A percentile compares a stretch with the other conserved stretches of the same genome.
These are phyloP conservation scores for Leonotis leonurus DNA, from an alignment of 257 asterid species.

Conservation along the genomic window DNA sequence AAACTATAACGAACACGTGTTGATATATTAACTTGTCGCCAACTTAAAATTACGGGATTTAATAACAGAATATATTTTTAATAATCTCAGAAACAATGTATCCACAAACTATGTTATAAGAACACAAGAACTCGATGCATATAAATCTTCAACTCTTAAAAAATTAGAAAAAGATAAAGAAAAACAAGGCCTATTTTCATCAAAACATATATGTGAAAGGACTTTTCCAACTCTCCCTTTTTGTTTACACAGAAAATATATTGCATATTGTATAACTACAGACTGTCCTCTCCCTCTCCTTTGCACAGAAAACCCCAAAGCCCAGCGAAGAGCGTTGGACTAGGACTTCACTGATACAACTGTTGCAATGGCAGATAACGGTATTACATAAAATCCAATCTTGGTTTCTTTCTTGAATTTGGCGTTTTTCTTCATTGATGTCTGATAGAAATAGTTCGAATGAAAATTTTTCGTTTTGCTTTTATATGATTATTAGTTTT, in stretches of 20 bases:
- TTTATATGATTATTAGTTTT: constrained; percentile 9
- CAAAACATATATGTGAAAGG: constrained; percentile 4
- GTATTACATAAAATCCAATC: constrained; percentile 19
- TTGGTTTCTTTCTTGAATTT: constrained; percentile 16
- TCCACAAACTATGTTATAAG: neutral
- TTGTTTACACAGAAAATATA: constrained; percentile 13
- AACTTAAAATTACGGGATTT: too few species aligned
- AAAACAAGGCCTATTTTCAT: neutral
- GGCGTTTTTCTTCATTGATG: constrained; percentile 18
- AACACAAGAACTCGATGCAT: neutral
- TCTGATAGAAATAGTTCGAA: neutral
- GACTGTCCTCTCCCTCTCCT: neutral
- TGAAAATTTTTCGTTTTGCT: neutral
- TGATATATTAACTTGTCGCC: neutral
- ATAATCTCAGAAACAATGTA: neutral
- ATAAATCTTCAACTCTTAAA: neutral
- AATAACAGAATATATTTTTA: neutral
- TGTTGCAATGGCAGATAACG: constrained; percentile 31
- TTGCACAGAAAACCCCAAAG: constrained; percentile 15
- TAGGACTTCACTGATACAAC: constrained; percentile 23
- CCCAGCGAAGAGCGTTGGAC: constrained; percentile 19
- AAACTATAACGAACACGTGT: neutral
- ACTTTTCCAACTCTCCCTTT: constrained; percentile 9
- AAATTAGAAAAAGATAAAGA: neutral
- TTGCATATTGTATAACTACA: constrained; percentile 23